Evolutionary conservation across 768 basidiomycete genomes (phyloP), one percentile per base, ranked within the genome.

Genomic region (Daedaleopsis sinensis): DNA sequence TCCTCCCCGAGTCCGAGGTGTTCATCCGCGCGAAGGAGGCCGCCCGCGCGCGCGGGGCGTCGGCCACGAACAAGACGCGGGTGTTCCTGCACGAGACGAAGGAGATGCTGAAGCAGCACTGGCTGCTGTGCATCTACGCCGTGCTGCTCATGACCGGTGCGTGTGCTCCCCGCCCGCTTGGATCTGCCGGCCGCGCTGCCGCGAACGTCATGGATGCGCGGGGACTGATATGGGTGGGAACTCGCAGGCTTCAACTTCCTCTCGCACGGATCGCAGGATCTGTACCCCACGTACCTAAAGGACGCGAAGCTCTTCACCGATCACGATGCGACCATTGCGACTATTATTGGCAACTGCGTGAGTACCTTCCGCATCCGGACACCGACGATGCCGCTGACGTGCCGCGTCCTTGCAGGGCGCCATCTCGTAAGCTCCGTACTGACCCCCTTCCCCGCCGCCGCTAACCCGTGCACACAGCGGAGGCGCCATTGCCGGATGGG

Each of bases 51-150:
- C 65, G 43, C 4, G 81, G 82, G 5, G 61, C 71, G 10, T 70
- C 67, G 2, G 71, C 78, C 2, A 64, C 69, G 11, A 68, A 82
- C 56, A 91, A 91, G 79, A 89, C 89, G 1, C 80, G 76, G 70
- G 71, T 85, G 1, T 97, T 98, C 80, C 37, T 94, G 10, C 79
- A 73, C 55, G 93, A 95, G 73, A 85, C 86, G 0, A 79, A 82
- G 59, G 77, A 76, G 57, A 96, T 96, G 93, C 75, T 96, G 35
- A 91, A 84, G 77, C 73, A 68, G 13, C 92, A 97, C 70, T 96
- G 93, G 94, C 65, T 86, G 13, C 71, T 91, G 37, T 93, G 90
- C 70, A 85, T 95, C 52, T 96, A 95, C 68, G 90, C 90, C 1
- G 82, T 95, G 19, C 75, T 94, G 51, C 81, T 95, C 57, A 92